Evolutionary conservation across 2,329 filamentous ascomycete genomes (phyloP), one percentile per base, ranked within the genome.

Genomic region (Bisporella sp.): DNA sequence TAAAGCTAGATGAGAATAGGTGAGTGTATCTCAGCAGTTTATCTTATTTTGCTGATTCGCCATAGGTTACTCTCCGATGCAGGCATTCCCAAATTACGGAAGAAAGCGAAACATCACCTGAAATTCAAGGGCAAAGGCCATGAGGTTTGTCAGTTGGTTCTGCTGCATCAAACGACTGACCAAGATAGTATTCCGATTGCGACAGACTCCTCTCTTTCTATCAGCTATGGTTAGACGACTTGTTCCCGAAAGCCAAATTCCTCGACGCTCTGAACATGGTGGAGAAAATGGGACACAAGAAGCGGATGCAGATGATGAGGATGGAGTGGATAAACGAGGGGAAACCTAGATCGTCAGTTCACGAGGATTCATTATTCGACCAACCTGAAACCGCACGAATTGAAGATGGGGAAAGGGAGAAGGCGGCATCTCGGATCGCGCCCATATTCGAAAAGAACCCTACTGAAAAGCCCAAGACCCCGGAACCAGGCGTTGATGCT

Each of bases 211-310:
- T 99, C 45, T 89, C 87, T 29, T 88, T 95, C 65, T 99, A 97
- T 65, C 93, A 97, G 66, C 70, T 96, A 50, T 99, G 93, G 93
- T 85, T 99, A 2, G 92, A 99, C 68, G 90, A 96, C 63, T 75
- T 99, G 9, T 99, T 91, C 63, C 93, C 93, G 9, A 90, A 95
- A 63, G 93, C 92, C 5, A 92, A 90, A 63, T 99, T 99, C 63
- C 79, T 87, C 45, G 93, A 99, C 62, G 93, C 87, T 3, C 73
- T 97, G 5, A 73, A 77, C 39, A 96, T 97, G 73, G 88, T 97
- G 2, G 93, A 99, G 67, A 96, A 95, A 69, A 76, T 89, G 1
- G 93, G 93, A 1, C 93, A 96, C 68, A 89, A 85, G 60, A 91
- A 87, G 64, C 75, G 77, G 11, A 77, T 97, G 65, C 80, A 87